Percentiles rank a stretch among this genome's conserved stretches.
Evolutionary conservation across 768 basidiomycete genomes (phyloP).

Genomic region (Porphyrellus cyaneotinctus): DNA sequence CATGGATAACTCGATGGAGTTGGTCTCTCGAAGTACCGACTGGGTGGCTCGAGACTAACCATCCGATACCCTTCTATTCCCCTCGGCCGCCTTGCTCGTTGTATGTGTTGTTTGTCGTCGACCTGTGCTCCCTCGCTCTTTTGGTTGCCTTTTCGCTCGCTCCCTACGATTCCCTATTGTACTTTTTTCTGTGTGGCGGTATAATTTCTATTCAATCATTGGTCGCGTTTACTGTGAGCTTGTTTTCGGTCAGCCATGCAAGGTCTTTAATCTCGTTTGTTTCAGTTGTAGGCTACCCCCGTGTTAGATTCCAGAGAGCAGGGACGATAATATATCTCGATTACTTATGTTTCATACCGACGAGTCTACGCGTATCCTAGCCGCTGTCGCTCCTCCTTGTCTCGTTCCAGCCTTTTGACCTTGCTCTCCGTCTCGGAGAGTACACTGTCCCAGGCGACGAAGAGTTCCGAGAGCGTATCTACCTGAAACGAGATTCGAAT

Average conservation of each 20-base stretch:
- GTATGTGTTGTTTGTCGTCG: constrained; percentile 9
- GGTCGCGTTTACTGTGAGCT: constrained; percentile 13
- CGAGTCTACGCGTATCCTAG: constrained; percentile 52
- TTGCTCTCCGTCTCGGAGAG: constrained; percentile 64
- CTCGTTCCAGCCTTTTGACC: constrained; percentile 53
- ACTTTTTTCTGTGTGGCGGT: constrained; percentile 15
- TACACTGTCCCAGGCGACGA: constrained; percentile 81
- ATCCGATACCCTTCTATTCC: not conserved
- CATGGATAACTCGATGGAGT: constrained; percentile 84
- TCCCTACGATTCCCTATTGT: constrained; percentile 15
- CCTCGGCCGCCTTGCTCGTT: constrained; percentile 2
- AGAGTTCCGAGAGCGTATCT: constrained; percentile 77
- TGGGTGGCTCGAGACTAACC: constrained; percentile 74
- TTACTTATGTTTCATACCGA: constrained; percentile 18
- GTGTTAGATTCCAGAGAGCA: constrained; percentile 14
- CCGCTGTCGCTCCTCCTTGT: constrained; percentile 53
- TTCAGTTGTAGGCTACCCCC: constrained; percentile 21
- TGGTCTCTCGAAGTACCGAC: constrained; percentile 79
- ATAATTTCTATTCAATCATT: constrained; percentile 24
- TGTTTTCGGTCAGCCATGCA: constrained; percentile 3
- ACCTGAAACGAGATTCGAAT: constrained; percentile 41
- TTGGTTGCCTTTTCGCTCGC: constrained; percentile 5
- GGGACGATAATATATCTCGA: constrained; percentile 17
- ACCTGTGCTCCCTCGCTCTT: constrained; percentile 2
- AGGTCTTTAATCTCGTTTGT: constrained; percentile 12